Evolutionary conservation across 2,329 filamentous ascomycete species (phyloP).

Genomic region (Blastomyces gilchristii): DNA sequence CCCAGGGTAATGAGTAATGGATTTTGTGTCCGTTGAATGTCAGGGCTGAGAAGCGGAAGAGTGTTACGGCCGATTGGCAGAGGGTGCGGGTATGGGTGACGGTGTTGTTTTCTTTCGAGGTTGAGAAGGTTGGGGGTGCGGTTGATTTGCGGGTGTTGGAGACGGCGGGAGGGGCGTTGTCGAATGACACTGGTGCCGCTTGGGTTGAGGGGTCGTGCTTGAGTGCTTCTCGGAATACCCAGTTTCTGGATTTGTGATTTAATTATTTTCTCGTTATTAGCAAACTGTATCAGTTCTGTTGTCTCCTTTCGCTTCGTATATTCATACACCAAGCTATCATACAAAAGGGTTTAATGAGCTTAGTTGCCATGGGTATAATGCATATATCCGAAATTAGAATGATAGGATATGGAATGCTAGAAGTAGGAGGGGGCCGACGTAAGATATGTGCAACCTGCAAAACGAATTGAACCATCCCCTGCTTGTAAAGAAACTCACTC

Average conservation of each 20-base stretch:
- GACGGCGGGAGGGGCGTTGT: slow-evolving; percentile 8
- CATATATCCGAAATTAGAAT: too few species aligned
- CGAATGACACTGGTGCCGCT: slow-evolving; percentile 2
- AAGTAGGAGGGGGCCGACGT: background rate
- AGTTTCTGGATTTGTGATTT: slow-evolving; percentile 26
- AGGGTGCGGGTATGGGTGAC: slow-evolving; percentile 26
- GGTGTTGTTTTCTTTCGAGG: slow-evolving; percentile 11
- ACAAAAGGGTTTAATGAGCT: background rate
- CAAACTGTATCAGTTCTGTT: background rate
- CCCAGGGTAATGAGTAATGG: slow-evolving; percentile 37
- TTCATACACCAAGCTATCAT: background rate
- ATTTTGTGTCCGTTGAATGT: slow-evolving; percentile 39
- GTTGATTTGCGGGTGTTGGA: slow-evolving; percentile 8
- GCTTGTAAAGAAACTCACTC: slow-evolving; percentile 6
- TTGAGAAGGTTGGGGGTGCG: slow-evolving; percentile 16
- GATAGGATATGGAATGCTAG: background rate
- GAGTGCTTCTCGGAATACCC: slow-evolving; percentile 37
- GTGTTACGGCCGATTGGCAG: slow-evolving; percentile 29
- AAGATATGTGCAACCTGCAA: background rate
- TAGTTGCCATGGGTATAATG: too few species aligned
- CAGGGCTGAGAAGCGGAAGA: slow-evolving; percentile 37
- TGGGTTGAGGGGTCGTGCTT: slow-evolving; percentile 16
- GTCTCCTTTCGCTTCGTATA: background rate
- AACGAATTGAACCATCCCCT: too few species aligned
- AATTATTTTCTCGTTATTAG: background rate